Conservation (phyloP, 352 stramenopile genomes). For the Globisporangium okanoganense region DNA sequence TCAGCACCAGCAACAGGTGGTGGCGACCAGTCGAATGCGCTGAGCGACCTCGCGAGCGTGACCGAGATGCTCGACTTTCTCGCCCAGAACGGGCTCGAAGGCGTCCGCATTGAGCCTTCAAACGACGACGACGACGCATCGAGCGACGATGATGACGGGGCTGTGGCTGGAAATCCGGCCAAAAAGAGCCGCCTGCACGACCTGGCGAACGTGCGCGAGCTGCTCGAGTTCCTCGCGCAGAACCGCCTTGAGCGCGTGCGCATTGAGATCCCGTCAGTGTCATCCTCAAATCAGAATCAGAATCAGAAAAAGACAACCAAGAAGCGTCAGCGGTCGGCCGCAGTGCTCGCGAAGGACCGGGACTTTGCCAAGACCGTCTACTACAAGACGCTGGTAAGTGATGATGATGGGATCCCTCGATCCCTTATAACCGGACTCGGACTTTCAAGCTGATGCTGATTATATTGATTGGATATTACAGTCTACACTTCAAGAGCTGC, state of each 20-base stretch:
- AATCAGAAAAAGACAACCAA: neutral
- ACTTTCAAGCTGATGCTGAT: neutral
- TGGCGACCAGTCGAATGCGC: neutral
- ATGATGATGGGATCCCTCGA: neutral
- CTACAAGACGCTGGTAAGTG: constrained; percentile 12
- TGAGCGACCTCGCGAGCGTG: constrained; percentile 1
- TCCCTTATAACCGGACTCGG: neutral
- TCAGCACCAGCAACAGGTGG: neutral
- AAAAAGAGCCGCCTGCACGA: neutral
- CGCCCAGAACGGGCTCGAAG: neutral
- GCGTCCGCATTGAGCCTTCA: neutral
- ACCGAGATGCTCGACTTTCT: constrained; percentile 2
- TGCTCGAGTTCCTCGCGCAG: no score
- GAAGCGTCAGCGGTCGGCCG: neutral
- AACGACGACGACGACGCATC: neutral
- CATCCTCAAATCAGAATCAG: no score
- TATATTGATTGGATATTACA: neutral
- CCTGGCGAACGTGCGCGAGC: no score
- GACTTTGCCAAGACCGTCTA: constrained; percentile 10
- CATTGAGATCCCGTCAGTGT: neutral
- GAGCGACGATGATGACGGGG: neutral
- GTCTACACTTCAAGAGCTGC: constrained; percentile 2
- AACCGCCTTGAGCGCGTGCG: no score
- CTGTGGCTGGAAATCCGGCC: neutral
- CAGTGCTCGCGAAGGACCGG: neutral